Percentiles rank a stretch among this genome's conserved stretches.
Evolutionary conservation across 1,284 basidiomycete genomes (phyloP).

Genomic region (Peniophora sp.): DNA sequence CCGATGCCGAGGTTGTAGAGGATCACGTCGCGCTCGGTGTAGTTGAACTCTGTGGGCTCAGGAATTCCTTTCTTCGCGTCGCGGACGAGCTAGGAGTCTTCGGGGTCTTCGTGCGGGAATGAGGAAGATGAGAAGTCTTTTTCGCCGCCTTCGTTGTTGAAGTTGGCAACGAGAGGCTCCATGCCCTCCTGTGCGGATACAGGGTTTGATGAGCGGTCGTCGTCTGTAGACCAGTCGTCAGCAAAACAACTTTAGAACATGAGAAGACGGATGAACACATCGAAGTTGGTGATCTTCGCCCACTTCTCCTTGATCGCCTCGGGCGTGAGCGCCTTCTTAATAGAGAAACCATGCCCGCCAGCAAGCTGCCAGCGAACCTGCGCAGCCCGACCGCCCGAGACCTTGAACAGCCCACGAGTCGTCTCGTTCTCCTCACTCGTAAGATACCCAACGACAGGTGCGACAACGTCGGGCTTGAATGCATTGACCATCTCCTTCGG

Average conservation of each 20-base stretch:
- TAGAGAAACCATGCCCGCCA: constrained; percentile 83
- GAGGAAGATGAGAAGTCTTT: constrained; percentile 27
- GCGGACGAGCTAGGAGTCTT: constrained; percentile 80
- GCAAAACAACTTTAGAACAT: too few relatives aligned
- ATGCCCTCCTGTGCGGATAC: constrained; percentile 65
- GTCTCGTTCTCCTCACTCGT: constrained; percentile 74
- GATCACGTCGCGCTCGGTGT: constrained; percentile 87
- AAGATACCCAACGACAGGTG: constrained; percentile 88
- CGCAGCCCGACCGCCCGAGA: constrained; percentile 89
- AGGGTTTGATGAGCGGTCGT: constrained; percentile 76
- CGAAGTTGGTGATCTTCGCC: constrained; percentile 76
- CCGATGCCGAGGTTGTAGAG: constrained; percentile 96
- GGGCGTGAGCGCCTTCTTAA: constrained; percentile 64
- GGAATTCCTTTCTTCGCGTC: constrained; percentile 68
- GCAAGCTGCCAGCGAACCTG: constrained; percentile 92
- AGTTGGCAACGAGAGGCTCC: constrained; percentile 76
- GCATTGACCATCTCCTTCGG: constrained; percentile 90
- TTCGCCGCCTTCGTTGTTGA: constrained; percentile 49
- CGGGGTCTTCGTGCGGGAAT: constrained; percentile 64
- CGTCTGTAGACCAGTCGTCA: constrained; percentile 44
- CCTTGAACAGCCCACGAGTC: constrained; percentile 80
- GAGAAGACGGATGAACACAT: constrained; percentile 37
- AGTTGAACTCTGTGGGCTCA: constrained; percentile 60
- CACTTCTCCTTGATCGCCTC: constrained; percentile 78
- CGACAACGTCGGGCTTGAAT: constrained; percentile 92